A percentile compares a stretch with the other conserved stretches of the same genome.
These are phyloP conservation scores for Halteria grandinella DNA, from an alignment of 73 alveolate species.

Conservation along the genomic window DNA sequence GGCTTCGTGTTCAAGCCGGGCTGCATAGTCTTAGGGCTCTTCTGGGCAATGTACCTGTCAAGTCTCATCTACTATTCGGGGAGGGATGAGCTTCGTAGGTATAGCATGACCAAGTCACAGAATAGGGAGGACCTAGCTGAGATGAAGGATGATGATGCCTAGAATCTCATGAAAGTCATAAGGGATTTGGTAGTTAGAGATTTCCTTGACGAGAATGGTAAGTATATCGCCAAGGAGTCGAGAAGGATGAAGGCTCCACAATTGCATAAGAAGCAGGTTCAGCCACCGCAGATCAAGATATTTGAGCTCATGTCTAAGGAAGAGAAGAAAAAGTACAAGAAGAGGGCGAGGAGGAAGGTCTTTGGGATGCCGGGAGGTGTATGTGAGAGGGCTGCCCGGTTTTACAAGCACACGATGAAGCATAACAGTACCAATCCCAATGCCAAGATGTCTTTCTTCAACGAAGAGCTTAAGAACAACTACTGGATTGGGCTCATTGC, in stretches of 20 bases:
- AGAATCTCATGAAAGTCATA: not conserved
- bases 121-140: constrained; percentile 7
- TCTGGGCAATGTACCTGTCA: constrained; percentile 20
- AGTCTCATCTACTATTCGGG: constrained; percentile 10
- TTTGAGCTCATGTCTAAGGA: constrained; percentile 6
- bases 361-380: constrained; percentile 5
- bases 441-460: constrained; percentile 18
- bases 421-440: not conserved
- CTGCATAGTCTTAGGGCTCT: not conserved
- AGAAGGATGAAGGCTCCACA: too few species aligned
- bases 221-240: too few species aligned
- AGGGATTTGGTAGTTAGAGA: constrained; percentile 7
- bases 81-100: not conserved
- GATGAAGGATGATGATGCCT: not conserved
- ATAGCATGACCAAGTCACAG: not conserved
- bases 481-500: constrained; percentile 23
- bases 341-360: constrained; percentile 13
- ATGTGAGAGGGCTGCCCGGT: constrained; percentile 3
- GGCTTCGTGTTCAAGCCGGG: constrained; percentile 15
- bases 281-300: not conserved
- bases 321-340: not conserved
- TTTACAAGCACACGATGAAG: not conserved
- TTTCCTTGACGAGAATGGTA: too few species aligned
- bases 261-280: not conserved
- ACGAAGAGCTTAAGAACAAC: constrained; percentile 9